Evolutionary conservation across 2,329 filamentous ascomycete genomes (phyloP), one percentile per base, ranked within the genome.

Genomic region (Aspergillaceae sp.): DNA sequence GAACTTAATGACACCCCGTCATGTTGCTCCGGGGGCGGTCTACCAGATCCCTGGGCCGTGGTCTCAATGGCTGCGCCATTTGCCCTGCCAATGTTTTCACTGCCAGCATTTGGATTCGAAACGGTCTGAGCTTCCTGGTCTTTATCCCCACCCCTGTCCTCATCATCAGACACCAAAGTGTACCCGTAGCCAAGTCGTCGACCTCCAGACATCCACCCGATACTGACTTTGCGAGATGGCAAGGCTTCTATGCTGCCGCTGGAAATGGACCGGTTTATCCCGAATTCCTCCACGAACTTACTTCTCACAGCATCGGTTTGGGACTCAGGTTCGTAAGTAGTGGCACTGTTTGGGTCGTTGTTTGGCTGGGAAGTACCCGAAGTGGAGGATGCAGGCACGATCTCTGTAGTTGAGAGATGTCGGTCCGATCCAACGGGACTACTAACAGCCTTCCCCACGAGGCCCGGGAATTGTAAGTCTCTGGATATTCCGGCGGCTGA

Each of bases 151-250:
- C 42, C 36, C 42, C 40, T 29, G 5, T 42, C 51, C 5, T 61
- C 58, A n/a, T 55, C 50, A 27, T 54, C 49, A 19, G 54, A 45
- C 9, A 70, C 61, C 43, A 66, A 55, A 10, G 51, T 59, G 47
- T 69, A 70, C 2, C 66, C 66, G 51, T 69, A 70, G 1, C 67
- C 67, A 38, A 63, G 51, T 19, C 67, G 61, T 47, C 61, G 63
- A 3, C 67, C 67, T 26, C 59, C 65, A 7, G 67, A 66, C 59
- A 70, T 61, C 68, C 68, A 71, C 26, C 66, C 68, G 29, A 66
- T 51, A 42, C 68, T 71, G 40, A 67, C 56, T 51, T 57, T 65
- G 10, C 64, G 63, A 41, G 58, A 50, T 11, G 53, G 45, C n/a
- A 36, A 19, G n/a, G 44, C 46, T 28, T 45, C 42, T 6, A 30